phyloP scores from a whole-genome alignment of 2,329 filamentous ascomycete species.

The Fusarium protoensiforme region DNA sequence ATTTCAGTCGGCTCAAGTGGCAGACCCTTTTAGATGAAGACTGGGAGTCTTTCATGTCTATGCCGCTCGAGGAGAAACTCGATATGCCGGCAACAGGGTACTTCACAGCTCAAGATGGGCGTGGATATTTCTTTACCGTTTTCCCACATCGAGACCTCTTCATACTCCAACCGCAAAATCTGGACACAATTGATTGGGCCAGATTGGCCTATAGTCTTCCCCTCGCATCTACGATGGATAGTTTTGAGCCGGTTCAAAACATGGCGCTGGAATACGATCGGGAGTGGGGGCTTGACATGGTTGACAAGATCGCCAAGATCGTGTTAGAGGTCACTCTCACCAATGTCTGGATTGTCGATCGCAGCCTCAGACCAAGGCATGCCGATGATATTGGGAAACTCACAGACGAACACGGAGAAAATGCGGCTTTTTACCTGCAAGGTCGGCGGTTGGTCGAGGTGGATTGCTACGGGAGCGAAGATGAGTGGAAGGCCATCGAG shows the following conservation, averaged over 20 bases:
- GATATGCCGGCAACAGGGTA: neutral
- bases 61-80: neutral
- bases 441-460: neutral
- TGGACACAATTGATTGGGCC: neutral
- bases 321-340: neutral
- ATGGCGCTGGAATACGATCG: neutral
- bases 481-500: neutral
- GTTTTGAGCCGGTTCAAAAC: neutral
- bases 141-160: neutral
- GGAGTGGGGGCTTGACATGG: neutral
- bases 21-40: neutral
- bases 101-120: neutral
- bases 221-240: neutral
- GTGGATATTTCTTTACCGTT: neutral
- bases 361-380: neutral
- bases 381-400: neutral
- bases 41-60: neutral
- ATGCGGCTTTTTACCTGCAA: neutral
- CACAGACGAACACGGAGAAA: neutral
- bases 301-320: neutral
- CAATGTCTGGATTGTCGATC: neutral
- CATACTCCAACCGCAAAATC: neutral
- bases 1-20: neutral
- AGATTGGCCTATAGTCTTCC: neutral
- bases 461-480: neutral